Evolutionary conservation across 2,329 filamentous ascomycete genomes (phyloP).

Genomic region (Cadophora sp.): DNA sequence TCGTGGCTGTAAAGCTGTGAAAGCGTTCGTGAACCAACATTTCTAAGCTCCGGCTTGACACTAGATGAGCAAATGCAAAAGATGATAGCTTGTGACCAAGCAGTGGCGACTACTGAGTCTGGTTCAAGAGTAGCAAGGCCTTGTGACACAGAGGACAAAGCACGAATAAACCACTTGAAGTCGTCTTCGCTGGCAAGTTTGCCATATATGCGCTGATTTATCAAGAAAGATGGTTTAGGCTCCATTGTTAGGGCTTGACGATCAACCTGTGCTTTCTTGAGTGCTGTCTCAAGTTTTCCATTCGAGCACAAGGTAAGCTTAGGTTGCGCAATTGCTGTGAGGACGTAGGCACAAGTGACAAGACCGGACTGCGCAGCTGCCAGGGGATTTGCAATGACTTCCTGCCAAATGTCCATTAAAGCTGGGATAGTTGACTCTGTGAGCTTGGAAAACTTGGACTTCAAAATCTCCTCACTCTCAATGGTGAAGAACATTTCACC

Average conservation of each 20-base stretch:
- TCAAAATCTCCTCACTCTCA: constrained; percentile 53
- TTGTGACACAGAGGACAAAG: constrained; percentile 67
- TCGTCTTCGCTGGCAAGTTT: constrained; percentile 81
- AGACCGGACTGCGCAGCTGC: constrained; percentile 82
- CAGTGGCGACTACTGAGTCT: constrained; percentile 59
- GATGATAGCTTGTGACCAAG: constrained; percentile 88
- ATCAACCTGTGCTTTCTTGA: constrained; percentile 67
- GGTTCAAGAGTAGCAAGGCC: constrained; percentile 56
- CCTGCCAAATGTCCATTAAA: constrained; percentile 75
- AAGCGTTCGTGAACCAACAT: constrained; percentile 66
- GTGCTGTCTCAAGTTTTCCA: constrained; percentile 60
- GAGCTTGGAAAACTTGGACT: constrained; percentile 57
- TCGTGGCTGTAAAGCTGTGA: constrained; percentile 68
- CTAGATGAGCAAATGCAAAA: constrained; percentile 72
- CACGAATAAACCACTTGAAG: constrained; percentile 75
- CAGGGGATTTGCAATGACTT: constrained; percentile 79
- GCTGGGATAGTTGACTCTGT: constrained; percentile 59
- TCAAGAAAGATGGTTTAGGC: constrained; percentile 86
- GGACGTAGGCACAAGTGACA: constrained; percentile 79
- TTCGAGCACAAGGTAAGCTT: constrained; percentile 60
- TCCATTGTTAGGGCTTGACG: constrained; percentile 71
- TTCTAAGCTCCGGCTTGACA: constrained; percentile 67
- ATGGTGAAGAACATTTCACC: constrained; percentile 73
- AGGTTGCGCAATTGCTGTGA: constrained; percentile 66
- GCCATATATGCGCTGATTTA: constrained; percentile 84